These are phyloP conservation scores for Fusarium sp. DNA, from an alignment of 2,329 filamentous ascomycete genomes.

Conservation along the genomic window DNA sequence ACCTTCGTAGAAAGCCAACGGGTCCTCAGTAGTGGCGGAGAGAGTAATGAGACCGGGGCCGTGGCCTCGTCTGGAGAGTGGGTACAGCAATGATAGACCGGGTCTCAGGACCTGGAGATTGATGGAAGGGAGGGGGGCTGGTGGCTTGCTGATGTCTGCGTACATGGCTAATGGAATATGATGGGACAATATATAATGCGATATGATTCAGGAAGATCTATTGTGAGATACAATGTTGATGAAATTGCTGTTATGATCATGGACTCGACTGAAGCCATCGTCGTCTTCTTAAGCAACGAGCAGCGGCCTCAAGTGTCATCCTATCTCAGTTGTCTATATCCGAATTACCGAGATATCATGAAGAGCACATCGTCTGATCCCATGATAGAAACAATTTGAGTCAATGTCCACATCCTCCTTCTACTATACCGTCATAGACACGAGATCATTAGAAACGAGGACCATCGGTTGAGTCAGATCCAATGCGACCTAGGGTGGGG, in stretches of 20 bases:
- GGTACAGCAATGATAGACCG: slow-evolving; percentile 40
- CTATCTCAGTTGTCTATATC: neutral
- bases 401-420: neutral
- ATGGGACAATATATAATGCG: neutral
- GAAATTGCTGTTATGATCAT: neutral
- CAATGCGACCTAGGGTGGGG: neutral
- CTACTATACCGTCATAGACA: neutral
- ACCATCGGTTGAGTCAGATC: neutral
- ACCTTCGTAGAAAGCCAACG: slow-evolving; percentile 36
- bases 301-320: neutral
- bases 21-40: slow-evolving; percentile 29
- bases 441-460: neutral
- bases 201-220: neutral
- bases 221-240: neutral
- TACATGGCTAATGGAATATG: slow-evolving; percentile 14
- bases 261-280: neutral
- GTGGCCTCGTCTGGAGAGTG: slow-evolving; percentile 49
- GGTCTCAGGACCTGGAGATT: slow-evolving; percentile 21
- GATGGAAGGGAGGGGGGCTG: slow-evolving; percentile 32
- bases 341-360: neutral
- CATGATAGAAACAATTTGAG: neutral
- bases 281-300: neutral
- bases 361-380: neutral
- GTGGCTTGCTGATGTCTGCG: slow-evolving; percentile 38
- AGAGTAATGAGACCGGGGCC: slow-evolving; percentile 50